Evolutionary conservation across 2,329 filamentous ascomycete genomes (phyloP), one percentile per base, ranked within the genome.

Genomic region (Cordyceps militaris): DNA sequence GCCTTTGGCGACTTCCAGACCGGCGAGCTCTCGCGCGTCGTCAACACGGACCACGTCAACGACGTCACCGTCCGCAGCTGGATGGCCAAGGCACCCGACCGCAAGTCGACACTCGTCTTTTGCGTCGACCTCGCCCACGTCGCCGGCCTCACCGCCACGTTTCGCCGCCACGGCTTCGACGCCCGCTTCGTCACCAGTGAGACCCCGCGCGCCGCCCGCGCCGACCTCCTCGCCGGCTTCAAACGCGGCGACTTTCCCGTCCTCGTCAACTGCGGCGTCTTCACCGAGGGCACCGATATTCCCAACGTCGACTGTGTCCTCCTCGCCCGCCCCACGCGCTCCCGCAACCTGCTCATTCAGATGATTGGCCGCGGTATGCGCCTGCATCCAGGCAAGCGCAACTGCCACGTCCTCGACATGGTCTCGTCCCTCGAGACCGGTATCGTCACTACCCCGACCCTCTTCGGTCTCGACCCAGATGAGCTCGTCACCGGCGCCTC

Each of bases 281-380:
- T 96, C 67, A 97, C 93, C 0, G 94, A 99, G 74, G 94, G 94
- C 2, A 99, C 94, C 1, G 94, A 99, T 67, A 96, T 99, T 32
- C 94, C 95, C 6, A 97, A 96, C 69, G 89, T 99, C 63, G 94
- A 99, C 74, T 97, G 94, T 67, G 83, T 99, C 24, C 69, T 99
- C 9, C 79, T 99, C 9, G 91, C 88, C 3, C 79, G 94, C 24
- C 94, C 94, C 0, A 99, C 94, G 1, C 86, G 87, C 64, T 97
- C 94, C 16, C 85, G 89, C n/a, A 97, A 97, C 65, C 76, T 99
- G 2, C 82, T 99, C 1, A 85, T 97, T 1, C 94, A 99, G 72
- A 99, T 99, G 94, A 96, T 99, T 61, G 94, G 94, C 0, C 83
- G 94, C 65, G 94, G 94, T 4, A 89, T 99, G 84, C 84, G 94